Percentiles rank a stretch among this genome's conserved stretches.
Evolutionary conservation across 176 grass and related monocot species (phyloP).

Genomic region (Carex myosuroides): DNA sequence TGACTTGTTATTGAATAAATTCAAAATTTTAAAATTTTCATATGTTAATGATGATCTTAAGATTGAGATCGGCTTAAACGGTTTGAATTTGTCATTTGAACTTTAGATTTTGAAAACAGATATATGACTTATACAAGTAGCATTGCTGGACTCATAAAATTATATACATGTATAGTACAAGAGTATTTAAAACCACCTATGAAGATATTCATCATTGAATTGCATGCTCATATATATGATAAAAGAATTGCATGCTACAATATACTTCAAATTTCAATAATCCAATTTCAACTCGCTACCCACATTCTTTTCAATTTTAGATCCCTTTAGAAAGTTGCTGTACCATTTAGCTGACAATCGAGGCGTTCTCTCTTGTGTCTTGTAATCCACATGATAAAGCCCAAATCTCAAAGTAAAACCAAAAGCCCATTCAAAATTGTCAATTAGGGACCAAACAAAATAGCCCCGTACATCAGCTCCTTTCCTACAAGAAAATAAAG

Average conservation of each 20-base stretch:
- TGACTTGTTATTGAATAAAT: no score
- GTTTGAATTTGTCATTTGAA: no score
- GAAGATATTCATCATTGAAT: background rate
- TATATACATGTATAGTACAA: no score
- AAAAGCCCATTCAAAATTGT: slow-evolving; percentile 46
- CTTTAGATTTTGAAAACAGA: no score
- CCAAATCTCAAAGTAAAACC: slow-evolving; percentile 43
- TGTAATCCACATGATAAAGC: slow-evolving; percentile 50
- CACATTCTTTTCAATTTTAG: background rate
- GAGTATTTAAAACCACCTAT: no score
- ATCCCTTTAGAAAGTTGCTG: slow-evolving; percentile 39
- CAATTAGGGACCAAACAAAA: slow-evolving; percentile 61
- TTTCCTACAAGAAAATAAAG: slow-evolving; percentile 28
- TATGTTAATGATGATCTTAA: no score
- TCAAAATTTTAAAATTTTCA: no score
- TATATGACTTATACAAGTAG: no score
- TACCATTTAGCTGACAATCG: slow-evolving; percentile 50
- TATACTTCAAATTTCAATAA: slow-evolving; percentile 4
- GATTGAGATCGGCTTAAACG: no score
- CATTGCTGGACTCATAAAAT: no score
- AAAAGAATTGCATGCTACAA: background rate
- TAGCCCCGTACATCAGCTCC: slow-evolving; percentile 62
- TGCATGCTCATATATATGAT: background rate
- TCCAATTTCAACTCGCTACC: background rate
- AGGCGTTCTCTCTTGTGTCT: slow-evolving; percentile 33